Evolutionary conservation across 805 yeast genomes (phyloP), one percentile per base, ranked within the genome.

Genomic region (Scheffersomyces stipitis): DNA sequence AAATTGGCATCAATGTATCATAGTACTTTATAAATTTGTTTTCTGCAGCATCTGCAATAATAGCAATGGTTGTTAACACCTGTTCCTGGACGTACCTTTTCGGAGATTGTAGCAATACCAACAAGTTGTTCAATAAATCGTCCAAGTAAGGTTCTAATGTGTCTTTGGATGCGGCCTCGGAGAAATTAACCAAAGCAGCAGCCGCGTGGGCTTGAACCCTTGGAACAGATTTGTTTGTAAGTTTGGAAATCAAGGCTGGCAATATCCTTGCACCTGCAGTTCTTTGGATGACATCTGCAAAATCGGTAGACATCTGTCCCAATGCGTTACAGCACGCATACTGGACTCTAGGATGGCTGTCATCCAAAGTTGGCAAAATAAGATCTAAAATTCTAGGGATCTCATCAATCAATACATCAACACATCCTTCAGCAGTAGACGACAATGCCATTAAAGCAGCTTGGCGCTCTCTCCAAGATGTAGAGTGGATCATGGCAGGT

Each of bases 141-240:
- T 93, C 99, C 54, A 93, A 72, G 53, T 85, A 90, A n/a, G 98
- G 98, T 54, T 89, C 96, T 49, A 93, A 68, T 8, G 82, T 78
- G 44, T 86, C 95, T 54, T 87, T 85, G 4, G 86, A 68, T 2
- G 98, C 96, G 45, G 85, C 88, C 63, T 93, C 99, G 28, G 91
- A 80, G 59, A 93, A 93, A 60, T 93, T 93, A 31, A 93, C 98
- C 52, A 91, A 71, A 0, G 99, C 99, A 35, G 99, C 99, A 29
- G 99, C 97, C 13, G 97, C 98, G 57, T 93, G 99, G 0, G 96
- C 87, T 66, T 91, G 98, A 16, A 93, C 99, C 54, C 98, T 74
- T 34, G 95, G 91, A 39, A 83, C 90, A 33, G 88, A 79, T 45
- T 75, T 75, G 44, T 75, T 71, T 2, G 83, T 80, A 35, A 93